phyloP scores from a whole-genome alignment of 2,329 filamentous ascomycete species.

The Exophiala mesophila region DNA sequence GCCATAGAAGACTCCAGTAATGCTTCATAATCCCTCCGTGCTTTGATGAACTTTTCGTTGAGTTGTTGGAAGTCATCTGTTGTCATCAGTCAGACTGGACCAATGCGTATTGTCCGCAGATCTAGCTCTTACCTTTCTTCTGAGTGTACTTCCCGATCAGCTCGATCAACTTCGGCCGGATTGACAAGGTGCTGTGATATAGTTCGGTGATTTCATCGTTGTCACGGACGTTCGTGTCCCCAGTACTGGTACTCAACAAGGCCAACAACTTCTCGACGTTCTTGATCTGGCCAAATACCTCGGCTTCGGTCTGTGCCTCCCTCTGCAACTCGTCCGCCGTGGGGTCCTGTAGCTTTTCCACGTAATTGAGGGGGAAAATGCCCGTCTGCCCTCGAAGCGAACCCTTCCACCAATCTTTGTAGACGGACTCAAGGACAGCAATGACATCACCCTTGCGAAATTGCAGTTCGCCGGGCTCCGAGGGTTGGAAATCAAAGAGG shows the following conservation, averaged over 20 bases:
- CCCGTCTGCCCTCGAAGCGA: constrained; percentile 90
- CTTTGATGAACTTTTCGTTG: constrained; percentile 99
- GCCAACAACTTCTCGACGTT: constrained; percentile 80
- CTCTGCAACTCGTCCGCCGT: constrained; percentile 90
- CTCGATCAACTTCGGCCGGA: constrained; percentile 94
- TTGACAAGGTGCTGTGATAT: constrained; percentile 90
- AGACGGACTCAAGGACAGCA: constrained; percentile 93
- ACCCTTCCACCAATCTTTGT: constrained; percentile 99
- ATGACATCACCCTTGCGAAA: constrained; percentile 98
- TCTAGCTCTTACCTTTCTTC: constrained; percentile 73
- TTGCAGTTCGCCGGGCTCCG: constrained; percentile 87
- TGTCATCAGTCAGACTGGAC: constrained; percentile 26
- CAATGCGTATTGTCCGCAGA: not conserved
- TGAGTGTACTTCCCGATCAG: constrained; percentile 98
- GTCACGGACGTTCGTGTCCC: constrained; percentile 75
- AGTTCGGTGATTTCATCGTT: constrained; percentile 91
- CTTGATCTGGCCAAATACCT: constrained; percentile 71
- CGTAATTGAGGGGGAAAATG: constrained; percentile 97
- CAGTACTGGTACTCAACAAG: constrained; percentile 79
- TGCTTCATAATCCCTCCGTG: constrained; percentile 89
- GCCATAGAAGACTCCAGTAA: constrained; percentile 96
- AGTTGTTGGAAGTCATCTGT: constrained; percentile 95
- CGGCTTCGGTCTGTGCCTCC: constrained; percentile 90
- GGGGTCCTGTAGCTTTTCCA: constrained; percentile 93
- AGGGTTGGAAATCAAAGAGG: constrained; percentile 89